phyloP scores from a whole-genome alignment of 305 asterid species.

The Fraxinus nigra region DNA sequence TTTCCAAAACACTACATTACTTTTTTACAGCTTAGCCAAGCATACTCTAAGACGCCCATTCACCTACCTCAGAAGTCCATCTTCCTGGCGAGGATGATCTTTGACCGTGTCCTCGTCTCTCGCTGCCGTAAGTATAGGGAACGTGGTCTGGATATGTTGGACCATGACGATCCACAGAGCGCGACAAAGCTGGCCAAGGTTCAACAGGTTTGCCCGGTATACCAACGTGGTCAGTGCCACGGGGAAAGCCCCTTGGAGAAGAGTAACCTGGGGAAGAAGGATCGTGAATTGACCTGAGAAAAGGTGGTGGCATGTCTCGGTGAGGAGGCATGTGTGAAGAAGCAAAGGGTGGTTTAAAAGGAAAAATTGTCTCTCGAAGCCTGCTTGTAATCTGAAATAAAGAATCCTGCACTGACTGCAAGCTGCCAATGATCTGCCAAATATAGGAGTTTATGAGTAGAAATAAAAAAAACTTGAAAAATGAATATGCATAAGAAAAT shows the following conservation, averaged over 20 bases:
- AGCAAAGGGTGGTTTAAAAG: conserved; percentile 12
- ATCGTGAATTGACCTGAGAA: conserved; percentile 22
- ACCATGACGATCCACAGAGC: conserved; percentile 2
- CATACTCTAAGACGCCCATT: neutral
- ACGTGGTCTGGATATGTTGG: conserved; percentile 10
- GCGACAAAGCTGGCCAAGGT: conserved; percentile 9
- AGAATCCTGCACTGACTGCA: conserved; percentile 30
- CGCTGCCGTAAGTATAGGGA: conserved; percentile 19
- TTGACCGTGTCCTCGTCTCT: conserved; percentile 23
- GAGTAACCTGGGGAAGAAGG: conserved; percentile 28
- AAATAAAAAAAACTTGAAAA: neutral
- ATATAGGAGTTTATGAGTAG: neutral
- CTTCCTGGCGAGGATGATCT: conserved; percentile 24
- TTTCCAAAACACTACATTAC: neutral
- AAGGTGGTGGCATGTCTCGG: conserved; percentile 23
- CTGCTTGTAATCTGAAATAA: conserved; percentile 26
- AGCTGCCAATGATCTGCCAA: conserved; percentile 26
- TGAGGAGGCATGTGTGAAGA: conserved; percentile 19
- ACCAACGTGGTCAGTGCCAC: conserved; percentile 3
- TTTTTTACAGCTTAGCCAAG: neutral
- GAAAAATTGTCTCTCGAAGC: conserved; percentile 25
- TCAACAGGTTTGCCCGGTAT: conserved; percentile 13
- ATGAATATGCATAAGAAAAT: neutral
- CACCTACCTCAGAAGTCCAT: conserved; percentile 24
- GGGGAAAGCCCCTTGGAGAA: conserved; percentile 24